Percentiles rank a stretch among this genome's conserved stretches.
Evolutionary conservation across 2,329 filamentous ascomycete species (phyloP).

Genomic region (Diplodia sapinea): DNA sequence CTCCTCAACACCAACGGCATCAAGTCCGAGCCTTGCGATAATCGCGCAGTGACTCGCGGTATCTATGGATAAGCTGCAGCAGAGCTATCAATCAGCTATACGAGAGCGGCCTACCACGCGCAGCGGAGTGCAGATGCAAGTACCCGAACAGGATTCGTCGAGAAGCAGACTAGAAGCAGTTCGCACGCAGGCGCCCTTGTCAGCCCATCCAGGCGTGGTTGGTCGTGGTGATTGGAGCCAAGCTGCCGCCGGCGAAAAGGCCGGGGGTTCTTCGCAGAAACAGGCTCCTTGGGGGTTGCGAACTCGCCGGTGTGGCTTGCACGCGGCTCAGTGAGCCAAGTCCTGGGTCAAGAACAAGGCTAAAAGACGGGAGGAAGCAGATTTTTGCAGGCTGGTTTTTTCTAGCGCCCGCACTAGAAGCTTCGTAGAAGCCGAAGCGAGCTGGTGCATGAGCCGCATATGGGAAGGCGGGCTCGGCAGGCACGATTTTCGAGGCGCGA

Average conservation of each 20-base stretch:
- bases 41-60: not conserved
- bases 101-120: not conserved
- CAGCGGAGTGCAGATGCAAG: not conserved
- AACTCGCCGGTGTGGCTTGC: slow-evolving; percentile 12
- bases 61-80: not conserved
- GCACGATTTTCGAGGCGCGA: not conserved
- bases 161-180: slow-evolving; percentile 7
- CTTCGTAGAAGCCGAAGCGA: not conserved
- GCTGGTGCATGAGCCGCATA: not conserved
- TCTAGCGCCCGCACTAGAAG: slow-evolving; percentile 13
- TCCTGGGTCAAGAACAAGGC: not conserved
- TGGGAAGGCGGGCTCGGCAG: not conserved
- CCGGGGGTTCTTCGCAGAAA: slow-evolving; percentile 22
- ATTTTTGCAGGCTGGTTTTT: slow-evolving; percentile 1
- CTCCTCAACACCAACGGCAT: slow-evolving; percentile 17
- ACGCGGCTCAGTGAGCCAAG: not conserved
- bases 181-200: not conserved
- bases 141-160: not conserved
- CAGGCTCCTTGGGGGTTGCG: slow-evolving; percentile 3
- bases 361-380: slow-evolving; percentile 9
- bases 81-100: not conserved
- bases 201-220: not conserved
- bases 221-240: slow-evolving; percentile 16
- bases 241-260: slow-evolving; percentile 17
- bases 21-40: not conserved